Base-by-base conservation (phyloP, 1,284 basidiomycete genomes). In the Pseudozyma thailandica region DNA sequence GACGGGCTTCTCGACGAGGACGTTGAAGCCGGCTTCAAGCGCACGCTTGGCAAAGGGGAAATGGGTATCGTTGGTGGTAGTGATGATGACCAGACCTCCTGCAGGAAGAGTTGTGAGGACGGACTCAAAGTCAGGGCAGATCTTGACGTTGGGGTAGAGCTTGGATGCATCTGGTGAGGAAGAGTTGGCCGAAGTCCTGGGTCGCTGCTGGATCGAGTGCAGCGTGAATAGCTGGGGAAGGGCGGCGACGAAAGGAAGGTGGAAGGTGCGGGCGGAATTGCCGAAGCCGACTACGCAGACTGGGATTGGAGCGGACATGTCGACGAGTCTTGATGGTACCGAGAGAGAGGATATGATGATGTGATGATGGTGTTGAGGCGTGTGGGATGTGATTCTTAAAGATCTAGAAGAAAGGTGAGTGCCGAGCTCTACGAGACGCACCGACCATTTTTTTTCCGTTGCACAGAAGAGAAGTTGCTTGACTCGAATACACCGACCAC, bases 1-100 rank as follows among this genome's bases (percentile, higher is more conserved):
- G 21, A 79, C 66, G 20, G 81, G 81, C 59, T 82, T 82, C 45
- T 82, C 81, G 35, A 81, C 75, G 10, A 82, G 61, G 9, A 82
- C 81, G 50, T 82, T 80, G 59, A 74, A 73, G 16, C 77, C 77
- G 2, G 69, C 38, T 38, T 78, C 57, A 33, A 82, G 71, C 3
- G 79, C 74, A 9, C 68, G 57, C 52, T 78, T 75, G 25, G 81
- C 81, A 43, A 79, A 77, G 16, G 74, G 71, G 31, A 73, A 72
- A 52, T 82, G 81, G 15, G 79, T 80, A 18, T 66, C 70, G 64
- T 81, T 81, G 49, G 74, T 68, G n/a, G 78, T 80, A 9, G 79
- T 80, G 50, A 82, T 71, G 33, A 82, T 69, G 56, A 81, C 72
- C n/a, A 82, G 69, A 13, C 75, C 73, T 12, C 66, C 53, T 46